These are phyloP conservation scores for Ammopiptanthus mongolicus DNA, from an alignment of 306 rosid species.

Conservation along the genomic window DNA sequence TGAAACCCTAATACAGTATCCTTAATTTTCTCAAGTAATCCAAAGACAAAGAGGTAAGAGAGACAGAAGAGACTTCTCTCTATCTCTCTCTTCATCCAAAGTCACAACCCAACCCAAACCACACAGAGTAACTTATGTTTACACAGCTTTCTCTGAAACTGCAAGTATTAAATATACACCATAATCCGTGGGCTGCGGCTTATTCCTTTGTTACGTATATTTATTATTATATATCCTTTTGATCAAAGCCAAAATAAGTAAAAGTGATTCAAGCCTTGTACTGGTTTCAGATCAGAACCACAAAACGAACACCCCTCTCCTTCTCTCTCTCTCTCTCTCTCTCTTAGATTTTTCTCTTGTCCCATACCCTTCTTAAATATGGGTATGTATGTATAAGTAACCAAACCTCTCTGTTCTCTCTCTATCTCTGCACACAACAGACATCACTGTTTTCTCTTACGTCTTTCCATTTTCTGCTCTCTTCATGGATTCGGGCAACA, in stretches of 20 bases:
- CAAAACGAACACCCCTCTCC: neutral
- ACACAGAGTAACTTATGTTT: constrained; percentile 10
- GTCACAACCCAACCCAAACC: neutral
- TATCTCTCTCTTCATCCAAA: neutral
- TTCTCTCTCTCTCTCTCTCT: constrained; percentile 5
- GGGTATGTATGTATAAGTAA: constrained; percentile 6
- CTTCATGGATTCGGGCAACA: constrained; percentile 78
- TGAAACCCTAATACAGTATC: constrained; percentile 47
- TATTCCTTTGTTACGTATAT: constrained; percentile 27
- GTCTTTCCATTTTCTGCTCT: constrained; percentile 25
- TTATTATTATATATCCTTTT: neutral
- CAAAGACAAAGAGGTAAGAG: neutral
- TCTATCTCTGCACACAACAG: constrained; percentile 19
- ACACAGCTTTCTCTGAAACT: constrained; percentile 15
- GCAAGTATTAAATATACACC: constrained; percentile 24
- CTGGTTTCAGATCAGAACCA: constrained; percentile 37
- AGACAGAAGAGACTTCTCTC: neutral
- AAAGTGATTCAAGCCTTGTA: constrained; percentile 31
- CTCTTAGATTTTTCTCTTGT: neutral
- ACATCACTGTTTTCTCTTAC: constrained; percentile 9
- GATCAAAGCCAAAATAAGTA: constrained; percentile 32
- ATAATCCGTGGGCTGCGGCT: constrained; percentile 33
- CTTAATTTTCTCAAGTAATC: neutral
- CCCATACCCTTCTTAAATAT: constrained; percentile 31
- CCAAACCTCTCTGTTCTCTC: constrained; percentile 11